Evolutionary conservation across 1,284 basidiomycete genomes (phyloP).

Genomic region (Earliella scabrosa): DNA sequence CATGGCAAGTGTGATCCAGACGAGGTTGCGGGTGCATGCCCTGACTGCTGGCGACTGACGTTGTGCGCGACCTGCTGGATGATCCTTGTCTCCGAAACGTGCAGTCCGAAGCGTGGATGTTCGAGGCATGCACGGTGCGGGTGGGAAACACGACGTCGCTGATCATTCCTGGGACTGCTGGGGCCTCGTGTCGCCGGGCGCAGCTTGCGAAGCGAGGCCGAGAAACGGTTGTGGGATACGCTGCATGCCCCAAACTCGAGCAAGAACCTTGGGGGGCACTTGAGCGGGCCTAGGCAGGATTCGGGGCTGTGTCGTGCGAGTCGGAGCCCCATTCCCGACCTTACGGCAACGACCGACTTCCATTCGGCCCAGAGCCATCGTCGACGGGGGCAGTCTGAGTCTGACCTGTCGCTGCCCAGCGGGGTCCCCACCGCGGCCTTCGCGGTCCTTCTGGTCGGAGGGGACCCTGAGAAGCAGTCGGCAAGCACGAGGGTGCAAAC

Average conservation of each 20-base stretch:
- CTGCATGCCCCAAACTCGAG: background rate
- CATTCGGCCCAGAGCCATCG: conserved; percentile 7
- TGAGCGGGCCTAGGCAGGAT: conserved; percentile 7
- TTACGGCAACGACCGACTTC: conserved; percentile 12
- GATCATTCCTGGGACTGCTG: conserved; percentile 11
- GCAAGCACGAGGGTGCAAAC: conserved; percentile 15
- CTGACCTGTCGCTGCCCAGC: conserved; percentile 1
- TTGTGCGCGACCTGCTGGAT: background rate
- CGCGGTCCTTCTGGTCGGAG: conserved; percentile 3
- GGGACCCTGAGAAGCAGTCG: conserved; percentile 18
- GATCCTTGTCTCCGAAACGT: too few relatives aligned
- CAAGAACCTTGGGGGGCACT: conserved; percentile 6
- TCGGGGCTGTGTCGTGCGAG: conserved; percentile 17
- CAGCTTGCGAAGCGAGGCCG: conserved; percentile 8
- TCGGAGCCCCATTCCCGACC: conserved; percentile 4
- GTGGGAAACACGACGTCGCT: conserved; percentile 15
- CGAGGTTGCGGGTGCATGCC: background rate
- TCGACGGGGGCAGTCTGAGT: conserved; percentile 10
- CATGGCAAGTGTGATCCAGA: background rate
- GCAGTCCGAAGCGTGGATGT: background rate
- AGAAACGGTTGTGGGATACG: conserved; percentile 8
- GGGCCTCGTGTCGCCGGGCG: conserved; percentile 6
- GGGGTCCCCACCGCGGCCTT: background rate
- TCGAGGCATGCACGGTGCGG: background rate
- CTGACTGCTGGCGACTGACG: background rate